Conservation (phyloP, 2,329 filamentous ascomycete species). For the Claviceps arundinis region DNA sequence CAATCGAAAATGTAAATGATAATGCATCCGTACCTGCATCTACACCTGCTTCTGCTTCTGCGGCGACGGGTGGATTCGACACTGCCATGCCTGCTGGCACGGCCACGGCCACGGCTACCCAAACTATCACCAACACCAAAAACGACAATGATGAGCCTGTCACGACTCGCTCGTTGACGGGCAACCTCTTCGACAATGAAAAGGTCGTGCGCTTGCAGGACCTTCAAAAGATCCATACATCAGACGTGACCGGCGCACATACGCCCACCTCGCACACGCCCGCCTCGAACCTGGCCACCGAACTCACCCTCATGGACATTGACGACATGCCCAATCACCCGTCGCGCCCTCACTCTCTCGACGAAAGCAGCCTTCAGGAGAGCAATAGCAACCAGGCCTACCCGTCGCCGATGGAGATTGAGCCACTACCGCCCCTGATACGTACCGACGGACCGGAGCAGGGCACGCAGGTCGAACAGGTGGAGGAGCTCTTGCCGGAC, state of each 20-base stretch:
- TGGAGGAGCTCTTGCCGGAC: conserved; percentile 43
- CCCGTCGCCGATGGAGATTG: conserved; percentile 48
- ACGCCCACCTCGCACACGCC: conserved; percentile 23
- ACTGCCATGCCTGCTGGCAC: neutral
- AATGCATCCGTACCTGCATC: conserved; percentile 8
- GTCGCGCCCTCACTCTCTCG: conserved; percentile 7
- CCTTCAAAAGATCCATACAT: neutral
- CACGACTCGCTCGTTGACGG: neutral
- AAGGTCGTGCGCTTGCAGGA: conserved; percentile 22
- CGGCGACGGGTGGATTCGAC: conserved; percentile 18
- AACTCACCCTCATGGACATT: conserved; percentile 44
- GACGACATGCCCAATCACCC: conserved; percentile 24
- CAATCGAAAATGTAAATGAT: conserved; percentile 19
- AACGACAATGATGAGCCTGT: neutral
- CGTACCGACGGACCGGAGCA: conserved; percentile 50
- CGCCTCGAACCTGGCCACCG: conserved; percentile 26
- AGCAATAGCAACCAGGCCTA: conserved; percentile 42
- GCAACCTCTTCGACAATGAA: conserved; percentile 25
- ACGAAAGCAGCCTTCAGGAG: conserved; percentile 19
- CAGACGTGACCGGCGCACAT: neutral
- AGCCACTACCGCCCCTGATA: conserved; percentile 36
- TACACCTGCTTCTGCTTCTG: conserved; percentile 8
- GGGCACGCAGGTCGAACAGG: conserved; percentile 51
- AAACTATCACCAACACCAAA: neutral
- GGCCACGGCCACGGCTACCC: neutral